phyloP scores from a whole-genome alignment of 129 eudicot species.

The Tanacetum coccineum region DNA sequence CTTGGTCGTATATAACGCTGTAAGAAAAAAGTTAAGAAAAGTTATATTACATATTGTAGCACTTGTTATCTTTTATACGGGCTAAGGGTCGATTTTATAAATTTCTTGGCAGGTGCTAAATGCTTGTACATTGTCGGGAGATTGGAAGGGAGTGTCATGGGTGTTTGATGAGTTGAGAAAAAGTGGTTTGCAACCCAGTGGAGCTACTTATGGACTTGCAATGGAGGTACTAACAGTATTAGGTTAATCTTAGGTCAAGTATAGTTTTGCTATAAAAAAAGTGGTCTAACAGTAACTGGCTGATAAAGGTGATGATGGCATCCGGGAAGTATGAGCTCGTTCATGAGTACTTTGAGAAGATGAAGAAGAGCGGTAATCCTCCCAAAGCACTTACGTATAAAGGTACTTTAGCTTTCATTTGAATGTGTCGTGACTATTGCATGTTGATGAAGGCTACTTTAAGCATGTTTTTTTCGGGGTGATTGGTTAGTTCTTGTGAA shows the following conservation, averaged over 20 bases:
- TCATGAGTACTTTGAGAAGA: constrained; percentile 63
- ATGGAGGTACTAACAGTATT: constrained; percentile 71
- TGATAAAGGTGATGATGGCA: constrained; percentile 80
- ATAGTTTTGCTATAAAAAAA: constrained; percentile 16
- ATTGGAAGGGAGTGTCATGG: constrained; percentile 98
- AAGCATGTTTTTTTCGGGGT: constrained; percentile 4
- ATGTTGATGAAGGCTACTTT: constrained; percentile 6
- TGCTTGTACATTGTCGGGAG: constrained; percentile 81
- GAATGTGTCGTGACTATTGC: constrained; percentile 9
- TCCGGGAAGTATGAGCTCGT: constrained; percentile 80
- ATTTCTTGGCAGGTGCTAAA: constrained; percentile 58
- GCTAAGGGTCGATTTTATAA: constrained; percentile 1
- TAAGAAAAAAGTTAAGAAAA: constrained; percentile 35
- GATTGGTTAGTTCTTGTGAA: constrained; percentile 68
- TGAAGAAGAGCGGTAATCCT: constrained; percentile 78
- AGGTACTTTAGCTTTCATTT: constrained; percentile 39
- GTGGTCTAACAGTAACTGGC: constrained; percentile 29
- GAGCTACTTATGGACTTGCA: constrained; percentile 93
- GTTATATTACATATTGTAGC: background rate
- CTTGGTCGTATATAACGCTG: constrained; percentile 76
- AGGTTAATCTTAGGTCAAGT: constrained; percentile 1
- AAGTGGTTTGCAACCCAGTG: constrained; percentile 63
- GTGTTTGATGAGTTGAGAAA: constrained; percentile 81
- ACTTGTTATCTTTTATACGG: background rate
- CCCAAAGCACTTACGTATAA: constrained; percentile 87